Evolutionary conservation across 169 alveolate genomes (phyloP).

Genomic region (Cryptosporidium meleagridis): DNA sequence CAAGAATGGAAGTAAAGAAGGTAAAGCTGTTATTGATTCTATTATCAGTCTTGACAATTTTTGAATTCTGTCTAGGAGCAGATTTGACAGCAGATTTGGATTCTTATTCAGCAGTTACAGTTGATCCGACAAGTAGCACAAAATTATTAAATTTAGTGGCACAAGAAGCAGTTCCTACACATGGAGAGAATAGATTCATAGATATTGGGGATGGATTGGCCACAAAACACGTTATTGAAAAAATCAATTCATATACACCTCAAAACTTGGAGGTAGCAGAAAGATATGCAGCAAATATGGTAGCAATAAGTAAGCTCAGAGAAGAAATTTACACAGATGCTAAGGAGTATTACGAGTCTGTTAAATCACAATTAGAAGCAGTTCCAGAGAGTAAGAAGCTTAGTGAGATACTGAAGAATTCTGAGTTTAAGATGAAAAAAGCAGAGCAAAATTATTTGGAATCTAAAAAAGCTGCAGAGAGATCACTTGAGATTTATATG

Average conservation of each 20-base stretch:
- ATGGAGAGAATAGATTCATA: constrained; percentile 34
- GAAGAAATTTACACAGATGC: constrained; percentile 60
- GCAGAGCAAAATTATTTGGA: constrained; percentile 36
- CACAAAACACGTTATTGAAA: constrained; percentile 35
- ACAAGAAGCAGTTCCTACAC: constrained; percentile 33
- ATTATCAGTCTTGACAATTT: background rate
- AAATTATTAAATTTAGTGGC: constrained; percentile 35
- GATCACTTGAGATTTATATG: constrained; percentile 52
- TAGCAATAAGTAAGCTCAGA: constrained; percentile 57
- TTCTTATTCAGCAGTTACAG: constrained; percentile 39
- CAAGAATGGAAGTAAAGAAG: background rate
- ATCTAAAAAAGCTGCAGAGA: constrained; percentile 65
- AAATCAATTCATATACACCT: constrained; percentile 56
- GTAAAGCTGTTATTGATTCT: background rate
- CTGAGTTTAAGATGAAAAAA: constrained; percentile 30
- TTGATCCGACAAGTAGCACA: constrained; percentile 5
- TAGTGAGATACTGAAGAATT: background rate
- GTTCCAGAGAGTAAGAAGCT: constrained; percentile 36
- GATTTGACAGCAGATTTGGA: constrained; percentile 31
- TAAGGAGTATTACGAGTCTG: constrained; percentile 41
- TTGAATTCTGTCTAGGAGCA: background rate
- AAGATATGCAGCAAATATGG: constrained; percentile 72
- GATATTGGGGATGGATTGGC: constrained; percentile 20
- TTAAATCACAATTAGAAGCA: constrained; percentile 14
- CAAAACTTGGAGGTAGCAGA: constrained; percentile 53